phyloP scores from a whole-genome alignment of 2,329 filamentous ascomycete species.

The Ceratocystis harringtonii region DNA sequence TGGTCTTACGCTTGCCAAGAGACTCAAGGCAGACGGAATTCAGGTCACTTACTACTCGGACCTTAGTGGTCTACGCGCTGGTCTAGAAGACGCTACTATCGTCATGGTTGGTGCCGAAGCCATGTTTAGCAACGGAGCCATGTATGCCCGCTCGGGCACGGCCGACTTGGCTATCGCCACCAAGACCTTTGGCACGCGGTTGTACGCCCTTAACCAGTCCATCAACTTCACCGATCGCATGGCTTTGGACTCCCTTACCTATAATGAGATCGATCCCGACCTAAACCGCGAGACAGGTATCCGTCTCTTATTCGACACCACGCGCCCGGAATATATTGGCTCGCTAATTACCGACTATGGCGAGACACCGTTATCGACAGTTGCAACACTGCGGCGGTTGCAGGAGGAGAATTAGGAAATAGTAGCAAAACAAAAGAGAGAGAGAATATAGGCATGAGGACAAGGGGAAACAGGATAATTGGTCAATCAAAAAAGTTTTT shows the following conservation, averaged over 20 bases:
- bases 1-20: slow-evolving; percentile 48
- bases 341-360: slow-evolving; percentile 88
- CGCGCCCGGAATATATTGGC: slow-evolving; percentile 69
- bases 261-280: slow-evolving; percentile 78
- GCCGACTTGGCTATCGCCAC: slow-evolving; percentile 76
- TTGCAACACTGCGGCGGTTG: slow-evolving; percentile 17
- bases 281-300: slow-evolving; percentile 42
- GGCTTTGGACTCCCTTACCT: slow-evolving; percentile 78
- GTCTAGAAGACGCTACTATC: slow-evolving; percentile 51
- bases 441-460: not conserved
- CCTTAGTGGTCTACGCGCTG: slow-evolving; percentile 59
- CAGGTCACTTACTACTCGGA: slow-evolving; percentile 67
- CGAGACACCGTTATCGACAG: slow-evolving; percentile 15
- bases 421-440: not conserved
- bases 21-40: slow-evolving; percentile 52
- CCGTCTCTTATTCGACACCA: slow-evolving; percentile 78
- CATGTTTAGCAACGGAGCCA: slow-evolving; percentile 85
- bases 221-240: slow-evolving; percentile 85
- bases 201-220: slow-evolving; percentile 83
- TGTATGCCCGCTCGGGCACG: slow-evolving; percentile 80
- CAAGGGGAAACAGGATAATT: not conserved
- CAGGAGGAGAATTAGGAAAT: slow-evolving; percentile 16
- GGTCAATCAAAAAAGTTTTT: not conserved
- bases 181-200: slow-evolving; percentile 57
- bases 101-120: slow-evolving; percentile 83